Evolutionary conservation across 352 stramenopile genomes (phyloP), one percentile per base, ranked within the genome.

Genomic region (Halophytophthora polymorphica): DNA sequence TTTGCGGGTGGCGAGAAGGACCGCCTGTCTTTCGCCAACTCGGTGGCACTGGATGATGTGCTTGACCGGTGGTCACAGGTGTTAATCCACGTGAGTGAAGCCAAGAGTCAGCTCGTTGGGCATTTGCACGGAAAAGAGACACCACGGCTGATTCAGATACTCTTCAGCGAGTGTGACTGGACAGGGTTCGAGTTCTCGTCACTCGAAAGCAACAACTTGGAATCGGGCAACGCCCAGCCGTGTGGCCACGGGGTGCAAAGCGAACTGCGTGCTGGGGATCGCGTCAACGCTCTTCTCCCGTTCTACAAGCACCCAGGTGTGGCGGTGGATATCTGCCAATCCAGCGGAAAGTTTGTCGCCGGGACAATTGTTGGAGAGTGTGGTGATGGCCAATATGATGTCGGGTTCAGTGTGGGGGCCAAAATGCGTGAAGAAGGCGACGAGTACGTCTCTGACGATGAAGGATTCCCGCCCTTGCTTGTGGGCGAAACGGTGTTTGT

Each of bases 131-230:
- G 79, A 12, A 67, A 73, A 18, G 65, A 86, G 21, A 90, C 76
- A 1, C 76, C 79, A 12, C 58, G 69, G n/a, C 46, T 90, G 8
- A 73, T 90, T 18, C 55, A 69, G 21, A 41, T 57, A 2, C 66
- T 90, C 6, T 81, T 86, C 23, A 73, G 62, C 2, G 65, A 83
- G 25, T 90, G 79, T 33, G 70, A 90, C 29, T 90, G 79, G 79
- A 86, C 65, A 7, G 79, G 74, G 6, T 81, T 83, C 23, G 74
- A 88, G 35, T 65, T 75, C 14, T 57, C 48, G 7, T 54, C 53
- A 6, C 17, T 68, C 2, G 25, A 43, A 5, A 39, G n/a, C 11
- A 38, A 10, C 43, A 21, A 10, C 2, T 2, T 35, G 6, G 21
- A 21, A 29, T 29, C 25, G 35, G 33, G 19, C 23, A 44, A 6